Percentiles rank a stretch among this genome's conserved stretches.
These are phyloP conservation scores for Gracilaria gracilis DNA, from an alignment of 23 red algal species.

Conservation along the genomic window DNA sequence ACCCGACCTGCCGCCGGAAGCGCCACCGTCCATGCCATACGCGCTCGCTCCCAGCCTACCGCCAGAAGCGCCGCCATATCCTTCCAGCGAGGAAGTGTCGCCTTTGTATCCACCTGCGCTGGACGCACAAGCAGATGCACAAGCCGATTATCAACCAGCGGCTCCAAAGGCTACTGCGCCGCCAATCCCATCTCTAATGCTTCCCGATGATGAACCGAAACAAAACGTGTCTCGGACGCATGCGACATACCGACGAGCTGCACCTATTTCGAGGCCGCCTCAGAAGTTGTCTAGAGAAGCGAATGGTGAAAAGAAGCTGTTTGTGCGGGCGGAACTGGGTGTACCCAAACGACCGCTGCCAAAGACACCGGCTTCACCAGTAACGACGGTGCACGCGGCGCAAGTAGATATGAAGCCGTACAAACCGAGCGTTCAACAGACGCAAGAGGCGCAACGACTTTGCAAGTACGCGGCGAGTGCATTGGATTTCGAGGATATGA, in stretches of 20 bases:
- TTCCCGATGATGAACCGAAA: background rate
- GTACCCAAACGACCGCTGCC: background rate
- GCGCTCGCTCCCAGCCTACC: no score
- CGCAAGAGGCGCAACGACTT: slow-evolving; percentile 74
- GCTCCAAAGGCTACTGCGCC: background rate
- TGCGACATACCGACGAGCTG: no score
- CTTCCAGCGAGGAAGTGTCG: slow-evolving; percentile 20
- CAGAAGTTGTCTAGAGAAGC: no score
- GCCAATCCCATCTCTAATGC: background rate
- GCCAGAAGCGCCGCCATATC: slow-evolving; percentile 26
- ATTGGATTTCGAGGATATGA: slow-evolving; percentile 86
- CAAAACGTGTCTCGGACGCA: background rate
- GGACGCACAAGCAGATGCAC: background rate
- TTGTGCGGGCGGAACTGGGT: background rate
- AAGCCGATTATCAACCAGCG: no score
- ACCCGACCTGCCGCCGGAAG: background rate
- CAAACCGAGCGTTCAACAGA: slow-evolving; percentile 27
- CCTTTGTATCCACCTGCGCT: background rate
- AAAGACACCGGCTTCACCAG: background rate
- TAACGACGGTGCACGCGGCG: background rate
- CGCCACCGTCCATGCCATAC: background rate
- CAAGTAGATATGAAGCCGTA: no score
- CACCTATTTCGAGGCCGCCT: no score
- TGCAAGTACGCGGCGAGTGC: slow-evolving; percentile 80
- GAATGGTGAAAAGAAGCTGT: no score